A percentile compares a stretch with the other conserved stretches of the same genome.
Evolutionary conservation across 495 filamentous ascomycete genomes (phyloP).

Genomic region (Penicillium cinerascens): DNA sequence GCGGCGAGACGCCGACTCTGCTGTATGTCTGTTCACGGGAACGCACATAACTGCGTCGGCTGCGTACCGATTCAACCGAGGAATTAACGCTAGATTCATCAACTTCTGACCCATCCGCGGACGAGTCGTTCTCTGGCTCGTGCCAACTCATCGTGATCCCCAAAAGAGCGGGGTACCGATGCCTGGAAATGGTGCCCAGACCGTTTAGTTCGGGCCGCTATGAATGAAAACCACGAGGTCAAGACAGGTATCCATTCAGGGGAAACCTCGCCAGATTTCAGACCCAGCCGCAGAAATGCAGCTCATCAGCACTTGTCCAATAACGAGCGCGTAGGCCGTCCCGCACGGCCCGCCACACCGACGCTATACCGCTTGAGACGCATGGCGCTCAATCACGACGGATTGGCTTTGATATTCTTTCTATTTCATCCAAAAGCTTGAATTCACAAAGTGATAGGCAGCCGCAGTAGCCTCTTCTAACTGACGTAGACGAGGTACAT

Average conservation of each 20-base stretch:
- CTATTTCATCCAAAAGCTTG: too few relatives aligned
- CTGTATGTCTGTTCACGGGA: not conserved
- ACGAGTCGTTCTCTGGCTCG: not conserved
- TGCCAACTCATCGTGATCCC: not conserved
- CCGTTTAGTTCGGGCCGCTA: not conserved
- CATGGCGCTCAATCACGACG: too few relatives aligned
- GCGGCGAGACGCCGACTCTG: not conserved
- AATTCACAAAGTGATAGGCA: too few relatives aligned
- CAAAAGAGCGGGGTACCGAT: not conserved
- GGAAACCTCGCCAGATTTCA: not conserved
- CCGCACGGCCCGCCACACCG: not conserved
- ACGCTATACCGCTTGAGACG: not conserved
- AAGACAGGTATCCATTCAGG: not conserved
- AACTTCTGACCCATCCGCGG: not conserved
- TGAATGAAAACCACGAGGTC: not conserved
- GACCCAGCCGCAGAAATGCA: not conserved
- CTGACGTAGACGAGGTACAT: too few relatives aligned
- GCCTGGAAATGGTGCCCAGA: not conserved
- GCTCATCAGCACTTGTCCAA: not conserved
- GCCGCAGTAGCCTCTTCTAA: too few relatives aligned
- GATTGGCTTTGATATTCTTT: too few relatives aligned
- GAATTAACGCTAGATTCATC: not conserved
- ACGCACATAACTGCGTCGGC: not conserved
- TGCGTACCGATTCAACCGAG: not conserved
- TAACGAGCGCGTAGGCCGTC: not conserved